A percentile compares a stretch with the other conserved stretches of the same genome.
phyloP scores from a whole-genome alignment of 2,329 filamentous ascomycete species.

The Venturia aucupariae region DNA sequence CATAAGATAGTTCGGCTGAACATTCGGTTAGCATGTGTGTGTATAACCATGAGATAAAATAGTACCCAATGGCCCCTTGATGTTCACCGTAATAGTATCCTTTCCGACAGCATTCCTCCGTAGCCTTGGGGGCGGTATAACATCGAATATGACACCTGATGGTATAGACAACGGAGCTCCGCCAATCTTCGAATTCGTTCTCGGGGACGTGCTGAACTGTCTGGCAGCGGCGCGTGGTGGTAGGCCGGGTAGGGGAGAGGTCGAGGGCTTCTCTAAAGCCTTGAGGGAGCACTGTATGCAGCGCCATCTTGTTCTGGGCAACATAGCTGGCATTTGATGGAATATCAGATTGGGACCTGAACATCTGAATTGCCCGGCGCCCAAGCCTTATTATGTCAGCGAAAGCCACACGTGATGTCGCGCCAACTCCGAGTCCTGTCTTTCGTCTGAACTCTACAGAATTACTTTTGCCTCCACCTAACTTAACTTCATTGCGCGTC shows the following conservation, averaged over 20 bases:
- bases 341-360: background rate
- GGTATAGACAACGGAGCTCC: constrained; percentile 45
- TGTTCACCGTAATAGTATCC: constrained; percentile 55
- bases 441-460: background rate
- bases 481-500: background rate
- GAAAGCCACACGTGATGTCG: background rate
- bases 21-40: background rate
- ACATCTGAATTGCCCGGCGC: background rate
- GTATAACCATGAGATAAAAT: background rate
- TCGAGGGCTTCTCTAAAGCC: background rate
- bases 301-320: constrained; percentile 10
- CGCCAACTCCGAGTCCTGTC: background rate
- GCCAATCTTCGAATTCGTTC: constrained; percentile 57
- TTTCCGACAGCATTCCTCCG: constrained; percentile 50
- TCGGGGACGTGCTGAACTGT: constrained; percentile 1
- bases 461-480: background rate
- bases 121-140: constrained; percentile 55
- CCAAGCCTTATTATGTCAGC: background rate
- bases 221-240: constrained; percentile 6
- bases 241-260: background rate
- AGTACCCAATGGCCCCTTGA: constrained; percentile 72
- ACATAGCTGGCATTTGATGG: background rate
- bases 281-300: background rate
- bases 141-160: constrained; percentile 56
- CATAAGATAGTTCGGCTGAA: constrained; percentile 64